These are phyloP conservation scores for Canariomyces notabilis DNA, from an alignment of 2,329 filamentous ascomycete species.

Conservation along the genomic window DNA sequence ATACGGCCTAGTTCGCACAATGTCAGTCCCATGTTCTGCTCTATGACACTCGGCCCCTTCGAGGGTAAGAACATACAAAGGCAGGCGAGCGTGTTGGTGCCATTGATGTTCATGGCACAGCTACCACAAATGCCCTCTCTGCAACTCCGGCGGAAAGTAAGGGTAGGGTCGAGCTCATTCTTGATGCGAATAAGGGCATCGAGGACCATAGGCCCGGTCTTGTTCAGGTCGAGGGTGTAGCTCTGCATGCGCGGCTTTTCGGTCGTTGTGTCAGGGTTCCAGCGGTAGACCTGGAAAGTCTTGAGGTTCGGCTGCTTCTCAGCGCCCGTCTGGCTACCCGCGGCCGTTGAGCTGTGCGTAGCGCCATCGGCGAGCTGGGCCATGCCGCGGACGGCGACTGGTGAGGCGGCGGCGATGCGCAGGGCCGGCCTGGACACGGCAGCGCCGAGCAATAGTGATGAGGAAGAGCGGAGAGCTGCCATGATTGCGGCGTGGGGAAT, in stretches of 20 bases:
- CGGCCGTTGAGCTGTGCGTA: too few relatives aligned
- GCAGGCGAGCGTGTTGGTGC: constrained; percentile 95
- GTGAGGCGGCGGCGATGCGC: constrained; percentile 20
- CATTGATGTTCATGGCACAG: constrained; percentile 99
- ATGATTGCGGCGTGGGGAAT: constrained; percentile 36
- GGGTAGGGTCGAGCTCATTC: constrained; percentile 94
- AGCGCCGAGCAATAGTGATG: constrained; percentile 47
- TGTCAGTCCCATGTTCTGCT: constrained; percentile 3
- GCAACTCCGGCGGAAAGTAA: constrained; percentile 94
- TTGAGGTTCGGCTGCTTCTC: constrained; percentile 68
- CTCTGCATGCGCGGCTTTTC: constrained; percentile 94
- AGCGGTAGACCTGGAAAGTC: constrained; percentile 98
- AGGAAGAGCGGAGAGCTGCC: constrained; percentile 58
- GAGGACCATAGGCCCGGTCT: constrained; percentile 97
- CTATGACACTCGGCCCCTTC: not conserved
- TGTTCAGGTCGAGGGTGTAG: constrained; percentile 94
- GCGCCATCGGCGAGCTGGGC: constrained; percentile 32
- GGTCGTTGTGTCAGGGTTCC: constrained; percentile 89
- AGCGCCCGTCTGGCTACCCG: constrained; percentile 56
- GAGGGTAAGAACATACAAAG: constrained; percentile 59
- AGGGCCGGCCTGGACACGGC: constrained; percentile 41
- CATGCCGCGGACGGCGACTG: constrained; percentile 25
- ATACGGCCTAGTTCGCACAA: constrained; percentile 69
- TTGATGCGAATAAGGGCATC: constrained; percentile 97
- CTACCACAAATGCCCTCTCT: constrained; percentile 97